phyloP scores from a whole-genome alignment of 768 basidiomycete genomes.

The Cantharellus anzutake region DNA sequence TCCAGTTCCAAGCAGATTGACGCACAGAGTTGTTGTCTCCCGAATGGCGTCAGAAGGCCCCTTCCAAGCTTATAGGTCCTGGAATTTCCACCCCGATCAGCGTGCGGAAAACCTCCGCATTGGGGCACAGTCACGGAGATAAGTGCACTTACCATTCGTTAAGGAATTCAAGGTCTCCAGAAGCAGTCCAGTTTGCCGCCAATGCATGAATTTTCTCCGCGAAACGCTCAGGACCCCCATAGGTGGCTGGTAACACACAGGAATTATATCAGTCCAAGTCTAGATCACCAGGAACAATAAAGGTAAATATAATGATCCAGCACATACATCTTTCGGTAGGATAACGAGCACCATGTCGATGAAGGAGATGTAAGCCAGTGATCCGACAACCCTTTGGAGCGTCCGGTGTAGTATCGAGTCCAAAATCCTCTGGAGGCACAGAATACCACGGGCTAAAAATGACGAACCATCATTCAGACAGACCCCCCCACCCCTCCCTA shows the following conservation, averaged over 20 bases:
- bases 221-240: slow-evolving; percentile 7
- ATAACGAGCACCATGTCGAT: slow-evolving; percentile 63
- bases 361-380: slow-evolving; percentile 59
- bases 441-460: slow-evolving; percentile 50
- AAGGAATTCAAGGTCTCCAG: slow-evolving; percentile 19
- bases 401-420: slow-evolving; percentile 50
- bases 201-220: slow-evolving; percentile 1
- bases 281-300: background rate
- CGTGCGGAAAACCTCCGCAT: background rate
- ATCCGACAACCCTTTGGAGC: slow-evolving; percentile 50
- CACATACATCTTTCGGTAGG: slow-evolving; percentile 15
- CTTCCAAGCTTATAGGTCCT: slow-evolving; percentile 85
- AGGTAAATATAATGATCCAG: background rate
- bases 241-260: slow-evolving; percentile 2
- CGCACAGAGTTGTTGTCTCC: slow-evolving; percentile 16
- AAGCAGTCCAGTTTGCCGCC: slow-evolving; percentile 8
- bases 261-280: background rate
- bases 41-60: slow-evolving; percentile 32
- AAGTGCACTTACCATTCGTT: slow-evolving; percentile 15
- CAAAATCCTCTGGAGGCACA: slow-evolving; percentile 43
- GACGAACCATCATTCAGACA: slow-evolving; percentile 22
- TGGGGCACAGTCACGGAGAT: slow-evolving; percentile 16
- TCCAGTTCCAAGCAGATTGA: background rate
- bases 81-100: background rate
- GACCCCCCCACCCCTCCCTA: background rate